Base-by-base conservation (phyloP, 305 asterid genomes). In the Fraxinus ornus region DNA sequence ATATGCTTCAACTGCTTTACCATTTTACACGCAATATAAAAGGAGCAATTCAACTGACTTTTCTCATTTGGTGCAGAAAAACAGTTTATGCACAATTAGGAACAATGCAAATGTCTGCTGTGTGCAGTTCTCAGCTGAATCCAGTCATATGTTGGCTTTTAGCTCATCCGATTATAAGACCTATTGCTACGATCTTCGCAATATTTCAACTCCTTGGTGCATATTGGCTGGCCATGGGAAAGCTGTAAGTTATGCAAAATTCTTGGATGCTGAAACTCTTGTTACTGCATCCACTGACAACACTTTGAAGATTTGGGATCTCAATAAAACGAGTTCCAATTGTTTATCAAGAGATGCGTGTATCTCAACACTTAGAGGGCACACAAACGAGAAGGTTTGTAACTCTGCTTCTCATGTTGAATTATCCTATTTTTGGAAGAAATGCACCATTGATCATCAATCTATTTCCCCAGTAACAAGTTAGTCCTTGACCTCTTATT, bases 241-340 rank as follows among this genome's bases (percentile, higher is more conserved):
- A 90, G 90, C 98, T 76, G 99, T 94, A 78, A 94, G 98, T 88
- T 93, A 92, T 83, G 94, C 94, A 2, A 96, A 90, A 87, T 96
- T 96, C 86, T 85, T 94, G 87, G 98, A 93, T 89, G 86, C 94
- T 22, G 92, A 82, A 84, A 93, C 95, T 4, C 86, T 96, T 77
- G 90, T 92, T 84, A 88, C 99, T 82, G 99, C 99, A 81, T 96
- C 99, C 79, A 94, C 97, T 2, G 99, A 96, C 89, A 96, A 93
- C 90, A 93, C 98, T 9, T 83, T 96, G 84, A 94, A 93, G 86
- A 84, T 96, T 80, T 96, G 99, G 98, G 98, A 96, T 89, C 93
- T 96, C 52, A 96, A 89, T 72, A 93, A 91, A 88, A 90, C 98
- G 36, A 90, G 80, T 81, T 81, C 97, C 85, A 87, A 83, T 83